Base-by-base conservation (phyloP, 1,139 yeast genomes). In the Pichia cactophila region DNA sequence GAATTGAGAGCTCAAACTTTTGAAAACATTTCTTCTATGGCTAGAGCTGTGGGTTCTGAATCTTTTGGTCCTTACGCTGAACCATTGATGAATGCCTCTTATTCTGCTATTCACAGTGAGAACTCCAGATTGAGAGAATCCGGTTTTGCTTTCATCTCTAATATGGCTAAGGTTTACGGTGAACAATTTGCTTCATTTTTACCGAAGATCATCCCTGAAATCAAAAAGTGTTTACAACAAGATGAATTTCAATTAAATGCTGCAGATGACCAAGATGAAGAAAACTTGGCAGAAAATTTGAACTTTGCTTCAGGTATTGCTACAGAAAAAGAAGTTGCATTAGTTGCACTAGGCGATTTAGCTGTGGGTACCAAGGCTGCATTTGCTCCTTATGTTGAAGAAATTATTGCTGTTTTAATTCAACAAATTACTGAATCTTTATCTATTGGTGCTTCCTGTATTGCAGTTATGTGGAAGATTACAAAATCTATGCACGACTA, bases 271-370 rank as follows among this genome's bases (percentile, higher is more conserved):
- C 41, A 38, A 38, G 67, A 63, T 47, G 69, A 73, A 49, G 82
- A 79, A 54, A 90, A 83, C 48, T 67, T 83, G 57, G 81, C 78
- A 53, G 82, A 83, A 61, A 83, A 83, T 57, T 76, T 86, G 65
- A 83, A 86, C 59, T 90, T 90, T 57, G 89, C 89, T 74, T 86
- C 96, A 47, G 97, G 96, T 73, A 82, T 92, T 62, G 88, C 97
- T 57, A 85, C 87, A 62, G 98, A 92, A 72, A 92, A 92, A 72
- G 98, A 92, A 73, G 89, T 87, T 61, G 96, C 97, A n/a, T 78
- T 94, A 44, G 94, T 90, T 63, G 95, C 97, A 26, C 72, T 92
- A 60, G 83, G 89, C 44, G 97, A 92, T 63, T 78, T 92, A 64
- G 95, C 96, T 54, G 69, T 77, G 53, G 95, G 95, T 58, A 84